Evolutionary conservation across 352 stramenopile genomes (phyloP), one percentile per base, ranked within the genome.

Genomic region (Phytophthora tubulina): DNA sequence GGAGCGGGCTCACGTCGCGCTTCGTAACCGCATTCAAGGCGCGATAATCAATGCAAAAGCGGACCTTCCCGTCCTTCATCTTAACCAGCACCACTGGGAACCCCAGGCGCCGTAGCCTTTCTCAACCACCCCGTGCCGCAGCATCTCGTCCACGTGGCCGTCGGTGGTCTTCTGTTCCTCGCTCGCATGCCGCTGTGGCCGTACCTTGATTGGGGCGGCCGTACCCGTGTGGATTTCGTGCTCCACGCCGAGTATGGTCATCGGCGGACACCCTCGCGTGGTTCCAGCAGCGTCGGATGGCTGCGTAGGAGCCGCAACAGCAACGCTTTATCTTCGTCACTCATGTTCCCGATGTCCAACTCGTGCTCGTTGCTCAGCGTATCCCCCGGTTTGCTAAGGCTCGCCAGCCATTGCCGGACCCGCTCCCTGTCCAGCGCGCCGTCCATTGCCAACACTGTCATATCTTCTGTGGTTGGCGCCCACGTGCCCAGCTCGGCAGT

Each of bases 31-130:
- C 17, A 35, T 72, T 80, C 4, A 76, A 21, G 30, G 54, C 27
- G 0, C 59, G 17, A 27, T 76, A 79, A 42, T 79, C 72, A 0
- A 79, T 62, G 32, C 72, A 76, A 36, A 79, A 79, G 8, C 62
- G 14, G 0, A 76, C 62, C 3, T 27, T 57, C 7, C 72, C 63
- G 21, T 70, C 60, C 59, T 80, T 80, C 51, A 76, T 80, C 42
- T 60, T 65, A 1, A 76, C 67, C 0, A 76, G 33, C 1, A 61
- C 61, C 15, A 80, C 72, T 0, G 59, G 66, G 42, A 76, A 74
- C 59, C 63, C 67, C 72, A 80, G 0, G 58, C 55, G 3, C 67
- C 63, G 6, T 54, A 52, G 5, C 56, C 49, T 21, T 69, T 56
- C 45, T 80, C 67, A 11, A 76, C 63, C 0, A 80, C 52, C 3